phyloP scores from a whole-genome alignment of 306 rosid genomes.

The Ormosia emarginata region DNA sequence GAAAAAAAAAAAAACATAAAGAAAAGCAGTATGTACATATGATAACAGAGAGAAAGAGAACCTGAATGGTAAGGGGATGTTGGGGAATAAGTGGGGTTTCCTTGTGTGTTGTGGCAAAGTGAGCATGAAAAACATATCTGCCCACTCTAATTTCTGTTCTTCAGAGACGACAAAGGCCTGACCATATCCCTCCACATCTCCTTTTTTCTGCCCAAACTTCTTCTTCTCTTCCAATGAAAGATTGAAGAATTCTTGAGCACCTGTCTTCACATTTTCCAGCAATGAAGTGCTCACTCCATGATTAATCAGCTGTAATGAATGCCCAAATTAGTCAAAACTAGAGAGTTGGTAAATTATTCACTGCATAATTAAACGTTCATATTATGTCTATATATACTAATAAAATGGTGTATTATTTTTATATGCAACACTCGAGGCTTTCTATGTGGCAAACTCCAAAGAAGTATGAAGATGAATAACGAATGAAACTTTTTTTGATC shows the following conservation, averaged over 20 bases:
- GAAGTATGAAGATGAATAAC: not conserved
- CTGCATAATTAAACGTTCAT: not conserved
- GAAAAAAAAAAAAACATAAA: too few relatives aligned
- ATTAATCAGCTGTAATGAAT: slow-evolving; percentile 15
- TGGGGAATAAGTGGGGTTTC: slow-evolving; percentile 40
- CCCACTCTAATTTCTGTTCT: slow-evolving; percentile 54
- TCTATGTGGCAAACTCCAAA: not conserved
- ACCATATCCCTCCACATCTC: slow-evolving; percentile 47
- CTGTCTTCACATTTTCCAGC: slow-evolving; percentile 38
- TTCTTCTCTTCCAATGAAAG: slow-evolving; percentile 43
- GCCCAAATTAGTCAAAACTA: not conserved
- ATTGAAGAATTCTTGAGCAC: slow-evolving; percentile 26
- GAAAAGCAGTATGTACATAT: too few relatives aligned
- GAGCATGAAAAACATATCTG: slow-evolving; percentile 24
- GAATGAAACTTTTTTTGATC: not conserved
- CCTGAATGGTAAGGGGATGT: slow-evolving; percentile 34
- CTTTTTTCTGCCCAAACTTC: slow-evolving; percentile 30
- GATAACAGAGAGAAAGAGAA: not conserved
- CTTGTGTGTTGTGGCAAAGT: slow-evolving; percentile 30
- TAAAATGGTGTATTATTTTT: too few relatives aligned
- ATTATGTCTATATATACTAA: not conserved
- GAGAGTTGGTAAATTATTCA: not conserved
- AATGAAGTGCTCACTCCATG: slow-evolving; percentile 35
- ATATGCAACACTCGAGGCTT: not conserved
- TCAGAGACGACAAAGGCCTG: slow-evolving; percentile 45